phyloP scores from a whole-genome alignment of 331 rosid genomes.

The Malus hybrid region DNA sequence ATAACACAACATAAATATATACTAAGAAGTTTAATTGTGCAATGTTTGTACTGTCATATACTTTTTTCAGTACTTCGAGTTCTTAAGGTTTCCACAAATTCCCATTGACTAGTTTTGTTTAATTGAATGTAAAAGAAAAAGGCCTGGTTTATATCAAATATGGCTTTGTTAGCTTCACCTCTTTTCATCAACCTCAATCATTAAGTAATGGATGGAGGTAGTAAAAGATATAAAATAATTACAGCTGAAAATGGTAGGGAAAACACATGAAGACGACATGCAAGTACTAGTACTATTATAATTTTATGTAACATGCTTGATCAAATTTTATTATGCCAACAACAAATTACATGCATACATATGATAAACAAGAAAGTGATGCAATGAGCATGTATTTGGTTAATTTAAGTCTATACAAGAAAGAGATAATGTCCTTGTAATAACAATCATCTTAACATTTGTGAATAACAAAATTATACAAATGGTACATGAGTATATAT shows the following conservation, averaged over 20 bases:
- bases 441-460: too few relatives aligned
- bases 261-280: neutral
- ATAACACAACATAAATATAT: neutral
- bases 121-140: neutral
- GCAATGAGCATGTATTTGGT: neutral
- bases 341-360: neutral
- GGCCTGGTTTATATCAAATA: neutral
- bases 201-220: neutral
- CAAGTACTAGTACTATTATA: neutral
- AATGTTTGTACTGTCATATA: slow-evolving; percentile 10
- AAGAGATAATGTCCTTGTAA: neutral
- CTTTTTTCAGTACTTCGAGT: neutral
- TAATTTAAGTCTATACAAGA: neutral
- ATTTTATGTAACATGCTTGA: neutral
- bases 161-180: neutral
- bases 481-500: neutral
- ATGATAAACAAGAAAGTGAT: neutral
- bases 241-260: neutral
- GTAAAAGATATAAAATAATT: neutral
- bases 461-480: neutral
- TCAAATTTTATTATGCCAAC: neutral
- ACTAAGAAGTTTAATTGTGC: neutral
- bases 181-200: slow-evolving; percentile 13
- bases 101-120: neutral
- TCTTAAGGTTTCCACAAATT: neutral